A percentile compares a stretch with the other conserved stretches of the same genome.
These are phyloP conservation scores for Skeletonema marinoi DNA, from an alignment of 108 stramenopile species.

Conservation along the genomic window DNA sequence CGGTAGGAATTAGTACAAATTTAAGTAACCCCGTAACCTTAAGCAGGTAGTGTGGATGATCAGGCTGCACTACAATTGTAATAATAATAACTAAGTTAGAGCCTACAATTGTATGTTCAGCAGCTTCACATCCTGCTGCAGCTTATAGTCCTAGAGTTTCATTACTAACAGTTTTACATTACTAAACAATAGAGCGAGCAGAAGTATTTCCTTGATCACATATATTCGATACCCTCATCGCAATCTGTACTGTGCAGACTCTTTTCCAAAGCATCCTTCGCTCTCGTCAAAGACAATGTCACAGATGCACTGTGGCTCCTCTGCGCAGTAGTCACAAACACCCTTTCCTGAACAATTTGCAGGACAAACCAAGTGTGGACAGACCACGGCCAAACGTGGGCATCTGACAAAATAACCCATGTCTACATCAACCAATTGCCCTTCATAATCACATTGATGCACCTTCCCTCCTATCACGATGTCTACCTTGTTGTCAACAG, in stretches of 20 bases:
- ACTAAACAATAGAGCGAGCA: background rate
- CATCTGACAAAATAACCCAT: slow-evolving; percentile 27
- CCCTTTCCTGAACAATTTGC: slow-evolving; percentile 52
- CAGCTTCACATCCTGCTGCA: too few relatives aligned
- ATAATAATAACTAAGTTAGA: too few relatives aligned
- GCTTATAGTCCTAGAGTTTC: too few relatives aligned
- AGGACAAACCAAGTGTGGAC: slow-evolving; percentile 49
- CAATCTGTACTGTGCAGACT: background rate
- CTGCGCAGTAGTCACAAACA: slow-evolving; percentile 47
- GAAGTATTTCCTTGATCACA: background rate
- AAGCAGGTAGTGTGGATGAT: too few relatives aligned
- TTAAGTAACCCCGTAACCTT: too few relatives aligned
- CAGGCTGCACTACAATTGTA: too few relatives aligned
- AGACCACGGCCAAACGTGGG: slow-evolving; percentile 44
- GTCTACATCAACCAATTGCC: slow-evolving; percentile 38
- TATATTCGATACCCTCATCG: background rate
- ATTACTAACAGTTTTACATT: too few relatives aligned
- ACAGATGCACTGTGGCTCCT: slow-evolving; percentile 39
- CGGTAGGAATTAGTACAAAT: too few relatives aligned
- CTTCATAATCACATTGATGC: slow-evolving; percentile 51
- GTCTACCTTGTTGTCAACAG: slow-evolving; percentile 45
- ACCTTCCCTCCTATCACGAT: slow-evolving; percentile 42
- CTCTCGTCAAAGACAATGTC: slow-evolving; percentile 39
- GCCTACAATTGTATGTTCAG: too few relatives aligned
- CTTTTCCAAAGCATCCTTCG: slow-evolving; percentile 32